A percentile compares a stretch with the other conserved stretches of the same genome.
These are phyloP conservation scores for Globisporangium parvum DNA, from an alignment of 352 stramenopile genomes.

Conservation along the genomic window DNA sequence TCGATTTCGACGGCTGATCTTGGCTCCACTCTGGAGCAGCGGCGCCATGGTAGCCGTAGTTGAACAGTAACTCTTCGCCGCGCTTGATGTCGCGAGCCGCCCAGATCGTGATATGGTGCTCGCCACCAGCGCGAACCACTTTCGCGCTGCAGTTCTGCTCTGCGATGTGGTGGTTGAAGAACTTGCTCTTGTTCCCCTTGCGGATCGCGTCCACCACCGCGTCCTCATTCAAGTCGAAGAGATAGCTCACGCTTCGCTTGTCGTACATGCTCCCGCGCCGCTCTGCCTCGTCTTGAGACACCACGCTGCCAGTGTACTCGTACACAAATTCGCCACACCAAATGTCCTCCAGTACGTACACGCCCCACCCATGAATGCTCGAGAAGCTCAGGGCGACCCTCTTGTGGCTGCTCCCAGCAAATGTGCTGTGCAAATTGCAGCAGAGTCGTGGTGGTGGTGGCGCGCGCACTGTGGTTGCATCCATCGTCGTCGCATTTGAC, in stretches of 20 bases:
- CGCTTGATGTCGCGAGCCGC: constrained; percentile 83
- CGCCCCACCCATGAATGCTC: constrained; percentile 56
- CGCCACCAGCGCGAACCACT: constrained; percentile 75
- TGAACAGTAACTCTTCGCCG: constrained; percentile 68
- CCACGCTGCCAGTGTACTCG: constrained; percentile 58
- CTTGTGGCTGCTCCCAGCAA: constrained; percentile 49
- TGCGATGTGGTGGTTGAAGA: constrained; percentile 70
- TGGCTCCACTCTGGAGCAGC: constrained; percentile 62
- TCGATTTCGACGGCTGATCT: no score
- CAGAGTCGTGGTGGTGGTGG: no score
- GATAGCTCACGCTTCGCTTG: constrained; percentile 78
- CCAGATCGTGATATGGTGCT: constrained; percentile 91
- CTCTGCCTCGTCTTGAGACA: constrained; percentile 69
- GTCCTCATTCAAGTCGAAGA: constrained; percentile 91
- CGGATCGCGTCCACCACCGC: constrained; percentile 86
- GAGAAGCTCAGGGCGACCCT: constrained; percentile 57
- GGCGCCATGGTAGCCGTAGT: constrained; percentile 62
- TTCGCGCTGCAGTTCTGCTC: constrained; percentile 79
- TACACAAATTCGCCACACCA: constrained; percentile 61
- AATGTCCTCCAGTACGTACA: no score
- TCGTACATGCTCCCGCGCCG: constrained; percentile 82
- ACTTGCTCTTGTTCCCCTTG: constrained; percentile 93
- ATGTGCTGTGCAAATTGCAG: no score
- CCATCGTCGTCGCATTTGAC: no score
- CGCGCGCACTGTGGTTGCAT: no score